These are phyloP conservation scores for Apiospora marii DNA, from an alignment of 2,329 filamentous ascomycete genomes.

Conservation along the genomic window DNA sequence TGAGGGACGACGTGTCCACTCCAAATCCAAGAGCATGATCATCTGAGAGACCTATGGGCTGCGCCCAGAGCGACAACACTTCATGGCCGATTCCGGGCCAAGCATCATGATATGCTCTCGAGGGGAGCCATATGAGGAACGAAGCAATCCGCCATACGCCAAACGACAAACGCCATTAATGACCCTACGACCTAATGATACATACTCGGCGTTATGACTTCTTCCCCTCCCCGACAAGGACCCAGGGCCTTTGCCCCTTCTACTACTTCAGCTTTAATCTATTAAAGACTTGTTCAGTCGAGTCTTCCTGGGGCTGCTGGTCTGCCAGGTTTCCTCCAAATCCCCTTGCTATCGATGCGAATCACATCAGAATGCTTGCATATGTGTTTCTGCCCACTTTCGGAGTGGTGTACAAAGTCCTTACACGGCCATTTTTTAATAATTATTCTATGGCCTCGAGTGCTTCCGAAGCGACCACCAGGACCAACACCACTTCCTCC, in stretches of 20 bases:
- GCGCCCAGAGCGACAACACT: conserved; percentile 11
- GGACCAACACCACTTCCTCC: background rate
- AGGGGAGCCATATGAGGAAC: background rate
- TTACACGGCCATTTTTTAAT: background rate
- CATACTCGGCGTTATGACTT: conserved; percentile 14
- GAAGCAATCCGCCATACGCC: conserved; percentile 7
- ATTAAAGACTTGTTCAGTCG: background rate
- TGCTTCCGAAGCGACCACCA: background rate
- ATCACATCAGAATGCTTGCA: background rate
- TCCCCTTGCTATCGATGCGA: background rate
- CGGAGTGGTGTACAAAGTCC: background rate
- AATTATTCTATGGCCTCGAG: background rate
- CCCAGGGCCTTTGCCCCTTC: background rate
- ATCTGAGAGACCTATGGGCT: conserved; percentile 43
- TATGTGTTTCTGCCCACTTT: background rate
- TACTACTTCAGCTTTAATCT: background rate
- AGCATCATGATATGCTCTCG: background rate
- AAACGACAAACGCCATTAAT: conserved; percentile 8
- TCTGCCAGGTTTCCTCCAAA: background rate
- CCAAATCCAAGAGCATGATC: conserved; percentile 66
- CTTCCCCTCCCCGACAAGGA: background rate
- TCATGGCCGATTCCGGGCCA: background rate
- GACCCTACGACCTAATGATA: conserved; percentile 20
- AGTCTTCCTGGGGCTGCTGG: background rate
- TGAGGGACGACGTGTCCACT: conserved; percentile 60